Evolutionary conservation across 352 stramenopile genomes (phyloP), one percentile per base, ranked within the genome.

Genomic region (Pythium plurisporium): DNA sequence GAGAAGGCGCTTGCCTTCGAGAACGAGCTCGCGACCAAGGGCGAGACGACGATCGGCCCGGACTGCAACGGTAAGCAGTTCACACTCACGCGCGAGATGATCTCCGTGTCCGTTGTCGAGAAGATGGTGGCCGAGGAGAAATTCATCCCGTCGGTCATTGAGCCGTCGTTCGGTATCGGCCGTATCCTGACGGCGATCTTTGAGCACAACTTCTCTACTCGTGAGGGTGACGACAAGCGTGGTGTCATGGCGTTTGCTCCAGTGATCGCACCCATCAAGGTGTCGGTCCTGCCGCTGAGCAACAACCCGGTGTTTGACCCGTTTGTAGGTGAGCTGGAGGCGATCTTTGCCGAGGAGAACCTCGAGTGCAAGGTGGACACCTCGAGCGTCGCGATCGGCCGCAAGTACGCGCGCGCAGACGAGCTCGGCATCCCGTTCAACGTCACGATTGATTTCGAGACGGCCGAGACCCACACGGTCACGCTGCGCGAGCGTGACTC

Each of bases 141-240:
- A 76, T 99, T 98, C 66, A 98, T 97, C 62, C 97, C 97, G 43
- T 98, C 87, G 63, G 97, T 99, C 31, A 99, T 99, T 67, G 97
- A 99, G 78, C 97, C 97, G 22, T 99, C 96, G 25, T 99, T 99
- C 69, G 97, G 97, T 55, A 98, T 99, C 56, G 97, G 97, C 47
- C 94, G 97, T 53, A 91, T 99, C 57, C 73, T 99, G 30, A 98
- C 98, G 59, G 96, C 96, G 17, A 76, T 99, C 19, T 91, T 99
- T 49, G 97, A 99, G 74, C 97, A 99, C 85, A 98, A 91, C 51
- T 99, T 99, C 67, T 98, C 95, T 59, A 81, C 94, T 53, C 84
- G 97, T 55, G 91, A 98, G 61, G 87, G 80, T 45, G 96, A 99
- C 63, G 96, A 99, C 62, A 96, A 99, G 84, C 89, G 97, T 42